Evolutionary conservation across 345 rosid species (phyloP).

Genomic region (Citrus maxima): DNA sequence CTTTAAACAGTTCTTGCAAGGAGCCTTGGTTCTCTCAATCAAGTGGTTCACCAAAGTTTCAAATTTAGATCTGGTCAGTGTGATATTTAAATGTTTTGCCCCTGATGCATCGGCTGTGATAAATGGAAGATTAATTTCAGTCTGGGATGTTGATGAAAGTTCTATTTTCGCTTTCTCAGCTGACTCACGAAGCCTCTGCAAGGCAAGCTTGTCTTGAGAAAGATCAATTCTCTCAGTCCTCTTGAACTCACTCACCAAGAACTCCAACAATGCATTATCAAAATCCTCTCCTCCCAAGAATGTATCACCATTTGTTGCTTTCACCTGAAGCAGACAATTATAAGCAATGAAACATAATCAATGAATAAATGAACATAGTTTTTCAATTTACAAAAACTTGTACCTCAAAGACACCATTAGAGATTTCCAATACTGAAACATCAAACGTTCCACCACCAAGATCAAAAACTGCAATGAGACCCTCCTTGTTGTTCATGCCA

Average conservation of each 20-base stretch:
- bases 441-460: constrained; percentile 96
- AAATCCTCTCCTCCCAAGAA: constrained; percentile 96
- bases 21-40: constrained; percentile 71
- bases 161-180: constrained; percentile 92
- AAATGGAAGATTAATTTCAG: constrained; percentile 81
- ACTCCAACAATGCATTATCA: constrained; percentile 75
- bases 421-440: constrained; percentile 81
- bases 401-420: constrained; percentile 94
- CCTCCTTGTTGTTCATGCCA: constrained; percentile 92
- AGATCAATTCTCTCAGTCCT: constrained; percentile 71
- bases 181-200: constrained; percentile 90
- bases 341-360: not conserved
- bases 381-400: not conserved
- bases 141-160: constrained; percentile 80
- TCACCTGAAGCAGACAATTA: constrained; percentile 44
- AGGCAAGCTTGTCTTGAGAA: constrained; percentile 72
- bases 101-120: constrained; percentile 86
- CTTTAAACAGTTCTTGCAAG: constrained; percentile 77
- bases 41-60: constrained; percentile 59
- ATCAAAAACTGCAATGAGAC: constrained; percentile 87
- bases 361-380: not conserved
- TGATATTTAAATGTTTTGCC: constrained; percentile 80
- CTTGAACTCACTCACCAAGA: constrained; percentile 76
- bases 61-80: constrained; percentile 71
- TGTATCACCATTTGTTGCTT: constrained; percentile 96